phyloP scores from a whole-genome alignment of 108 stramenopile species.

The Nitzschia palea region DNA sequence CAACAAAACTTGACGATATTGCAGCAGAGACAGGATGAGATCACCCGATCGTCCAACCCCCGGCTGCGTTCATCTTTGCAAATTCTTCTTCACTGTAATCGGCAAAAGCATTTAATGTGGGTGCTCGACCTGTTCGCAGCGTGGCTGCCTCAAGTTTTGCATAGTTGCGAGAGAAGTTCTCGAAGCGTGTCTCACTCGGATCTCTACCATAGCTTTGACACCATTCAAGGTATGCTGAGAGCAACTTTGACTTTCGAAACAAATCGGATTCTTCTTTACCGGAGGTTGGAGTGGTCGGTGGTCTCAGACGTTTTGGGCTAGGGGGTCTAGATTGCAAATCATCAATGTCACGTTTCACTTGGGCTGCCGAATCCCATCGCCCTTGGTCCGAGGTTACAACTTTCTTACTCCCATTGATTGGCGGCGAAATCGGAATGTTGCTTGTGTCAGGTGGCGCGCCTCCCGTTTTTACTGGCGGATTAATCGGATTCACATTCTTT shows the following conservation, averaged over 20 bases:
- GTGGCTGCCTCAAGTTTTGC: neutral
- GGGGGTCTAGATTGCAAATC: neutral
- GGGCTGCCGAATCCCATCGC: neutral
- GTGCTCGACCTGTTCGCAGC: neutral
- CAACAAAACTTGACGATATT: too few relatives aligned
- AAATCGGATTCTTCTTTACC: neutral
- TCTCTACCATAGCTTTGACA: neutral
- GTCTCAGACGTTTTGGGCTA: too few relatives aligned
- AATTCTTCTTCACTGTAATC: conserved; percentile 6
- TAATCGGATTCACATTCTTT: too few relatives aligned
- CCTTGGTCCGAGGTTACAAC: conserved; percentile 2
- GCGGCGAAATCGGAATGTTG: neutral
- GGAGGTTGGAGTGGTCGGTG: neutral
- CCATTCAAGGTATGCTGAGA: neutral
- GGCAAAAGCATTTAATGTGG: neutral
- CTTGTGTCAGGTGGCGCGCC: neutral
- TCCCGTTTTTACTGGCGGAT: too few relatives aligned
- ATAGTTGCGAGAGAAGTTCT: neutral
- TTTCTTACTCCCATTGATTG: neutral
- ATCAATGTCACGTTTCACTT: neutral
- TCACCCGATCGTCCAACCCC: too few relatives aligned
- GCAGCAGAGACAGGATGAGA: too few relatives aligned
- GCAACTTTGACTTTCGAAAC: conserved; percentile 1
- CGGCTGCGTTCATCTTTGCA: neutral
- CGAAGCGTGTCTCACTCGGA: neutral